These are phyloP conservation scores for Alternaria triticina DNA, from an alignment of 2,329 filamentous ascomycete genomes.

Conservation along the genomic window DNA sequence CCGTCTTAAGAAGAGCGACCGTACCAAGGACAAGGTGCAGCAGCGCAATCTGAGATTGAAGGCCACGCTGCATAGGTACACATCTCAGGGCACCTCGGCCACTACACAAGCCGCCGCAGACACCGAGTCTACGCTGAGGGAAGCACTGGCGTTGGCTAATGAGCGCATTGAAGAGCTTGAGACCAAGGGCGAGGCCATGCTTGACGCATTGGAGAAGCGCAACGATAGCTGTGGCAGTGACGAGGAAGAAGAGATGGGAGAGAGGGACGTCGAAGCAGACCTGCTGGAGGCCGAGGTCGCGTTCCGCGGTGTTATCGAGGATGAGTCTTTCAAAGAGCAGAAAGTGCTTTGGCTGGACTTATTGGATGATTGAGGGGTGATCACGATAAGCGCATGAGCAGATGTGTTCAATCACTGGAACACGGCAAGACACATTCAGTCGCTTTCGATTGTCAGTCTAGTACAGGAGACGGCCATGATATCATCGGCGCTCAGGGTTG, in stretches of 20 bases:
- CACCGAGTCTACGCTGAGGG: slow-evolving; percentile 11
- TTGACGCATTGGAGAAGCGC: slow-evolving; percentile 15
- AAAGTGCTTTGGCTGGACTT: slow-evolving; percentile 15
- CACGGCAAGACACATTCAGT: not conserved
- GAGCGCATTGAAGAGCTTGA: slow-evolving; percentile 27
- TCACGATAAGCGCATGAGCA: not conserved
- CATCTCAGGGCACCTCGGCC: not conserved
- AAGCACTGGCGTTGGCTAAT: slow-evolving; percentile 17
- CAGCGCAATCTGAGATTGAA: slow-evolving; percentile 25
- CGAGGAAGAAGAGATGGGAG: slow-evolving; percentile 5
- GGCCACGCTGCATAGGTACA: slow-evolving; percentile 5
- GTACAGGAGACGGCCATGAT: not conserved
- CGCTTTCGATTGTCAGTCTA: not conserved
- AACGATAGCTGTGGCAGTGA: slow-evolving; percentile 1
- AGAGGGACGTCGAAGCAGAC: not conserved
- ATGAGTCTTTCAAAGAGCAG: slow-evolving; percentile 20
- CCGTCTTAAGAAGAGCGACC: slow-evolving; percentile 22
- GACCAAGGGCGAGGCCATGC: slow-evolving; percentile 9
- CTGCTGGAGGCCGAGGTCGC: slow-evolving; percentile 9
- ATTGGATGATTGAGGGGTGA: slow-evolving; percentile 14
- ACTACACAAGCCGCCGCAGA: not conserved
- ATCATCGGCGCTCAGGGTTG: not conserved
- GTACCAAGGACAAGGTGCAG: slow-evolving; percentile 21
- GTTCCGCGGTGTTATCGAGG: slow-evolving; percentile 21
- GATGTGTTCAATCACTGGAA: not conserved